Evolutionary conservation across 495 filamentous ascomycete species (phyloP).

Genomic region (Hypoxylon intermedium): DNA sequence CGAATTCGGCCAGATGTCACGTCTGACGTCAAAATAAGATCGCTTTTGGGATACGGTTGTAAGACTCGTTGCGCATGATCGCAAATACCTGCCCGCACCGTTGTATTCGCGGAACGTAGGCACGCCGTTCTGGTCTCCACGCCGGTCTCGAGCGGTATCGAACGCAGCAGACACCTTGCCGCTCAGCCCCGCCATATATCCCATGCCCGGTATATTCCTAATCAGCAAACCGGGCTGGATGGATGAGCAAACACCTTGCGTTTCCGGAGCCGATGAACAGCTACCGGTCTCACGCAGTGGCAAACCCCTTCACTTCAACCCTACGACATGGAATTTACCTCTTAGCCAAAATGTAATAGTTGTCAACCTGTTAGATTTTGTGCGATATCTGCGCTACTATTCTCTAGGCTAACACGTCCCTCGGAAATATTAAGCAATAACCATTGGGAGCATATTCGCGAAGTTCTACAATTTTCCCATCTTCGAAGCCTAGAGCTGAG

Average conservation of each 20-base stretch:
- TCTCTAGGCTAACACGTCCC: too few species aligned
- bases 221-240: not conserved
- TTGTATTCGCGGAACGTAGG: conserved; percentile 5
- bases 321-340: too few species aligned
- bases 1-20: not conserved
- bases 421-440: too few species aligned
- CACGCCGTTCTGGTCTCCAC: conserved; percentile 1
- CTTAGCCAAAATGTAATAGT: too few species aligned
- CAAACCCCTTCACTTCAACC: too few species aligned
- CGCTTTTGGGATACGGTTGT: conserved; percentile 5
- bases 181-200: conserved; percentile 31
- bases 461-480: too few species aligned
- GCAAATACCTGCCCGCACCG: conserved; percentile 31
- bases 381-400: too few species aligned
- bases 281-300: not conserved
- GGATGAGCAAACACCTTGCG: not conserved
- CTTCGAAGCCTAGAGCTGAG: too few species aligned
- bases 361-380: too few species aligned
- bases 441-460: too few species aligned
- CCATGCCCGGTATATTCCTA: not conserved
- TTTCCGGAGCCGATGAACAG: not conserved
- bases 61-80: conserved; percentile 26
- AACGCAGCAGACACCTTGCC: conserved; percentile 17
- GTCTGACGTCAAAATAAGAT: conserved; percentile 16
- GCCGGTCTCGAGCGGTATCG: conserved; percentile 3